Conservation (phyloP, 441 rosid species). For the Aleurites moluccanus region DNA sequence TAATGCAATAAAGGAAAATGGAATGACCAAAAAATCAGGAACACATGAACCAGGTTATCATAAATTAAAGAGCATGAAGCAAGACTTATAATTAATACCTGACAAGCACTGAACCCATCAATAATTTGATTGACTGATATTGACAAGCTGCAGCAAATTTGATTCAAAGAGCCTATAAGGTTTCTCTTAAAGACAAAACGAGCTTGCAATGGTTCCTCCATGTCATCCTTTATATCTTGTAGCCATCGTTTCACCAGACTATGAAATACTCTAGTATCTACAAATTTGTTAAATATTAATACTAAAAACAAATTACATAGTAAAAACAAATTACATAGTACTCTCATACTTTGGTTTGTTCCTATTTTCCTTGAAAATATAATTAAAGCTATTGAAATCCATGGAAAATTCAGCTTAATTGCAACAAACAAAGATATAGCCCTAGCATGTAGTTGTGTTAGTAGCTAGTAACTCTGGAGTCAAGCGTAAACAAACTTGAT, state of each 20-base stretch:
- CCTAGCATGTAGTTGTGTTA: neutral
- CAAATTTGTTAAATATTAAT: conserved; percentile 24
- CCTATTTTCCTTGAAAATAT: neutral
- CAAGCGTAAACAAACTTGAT: neutral
- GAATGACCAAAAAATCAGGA: neutral
- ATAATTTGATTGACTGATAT: conserved; percentile 46
- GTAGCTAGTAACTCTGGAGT: neutral
- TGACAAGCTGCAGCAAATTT: conserved; percentile 63
- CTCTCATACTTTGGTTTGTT: neutral
- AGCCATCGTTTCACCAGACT: conserved; percentile 79
- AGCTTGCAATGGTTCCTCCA: conserved; percentile 65
- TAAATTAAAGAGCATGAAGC: neutral
- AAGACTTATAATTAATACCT: conserved; percentile 39
- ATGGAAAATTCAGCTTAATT: neutral
- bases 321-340: conserved; percentile 1
- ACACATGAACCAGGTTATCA: neutral
- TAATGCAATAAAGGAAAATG: too few species aligned
- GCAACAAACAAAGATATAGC: neutral
- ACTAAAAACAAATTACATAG: conserved; percentile 5
- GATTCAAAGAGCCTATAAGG: conserved; percentile 60
- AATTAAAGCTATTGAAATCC: neutral
- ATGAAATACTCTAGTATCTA: conserved; percentile 62
- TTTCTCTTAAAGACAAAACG: conserved; percentile 55
- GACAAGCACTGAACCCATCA: conserved; percentile 62
- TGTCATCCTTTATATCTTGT: conserved; percentile 67